These are phyloP conservation scores for Euphorbia peplus DNA, from an alignment of 345 rosid genomes.

Conservation along the genomic window DNA sequence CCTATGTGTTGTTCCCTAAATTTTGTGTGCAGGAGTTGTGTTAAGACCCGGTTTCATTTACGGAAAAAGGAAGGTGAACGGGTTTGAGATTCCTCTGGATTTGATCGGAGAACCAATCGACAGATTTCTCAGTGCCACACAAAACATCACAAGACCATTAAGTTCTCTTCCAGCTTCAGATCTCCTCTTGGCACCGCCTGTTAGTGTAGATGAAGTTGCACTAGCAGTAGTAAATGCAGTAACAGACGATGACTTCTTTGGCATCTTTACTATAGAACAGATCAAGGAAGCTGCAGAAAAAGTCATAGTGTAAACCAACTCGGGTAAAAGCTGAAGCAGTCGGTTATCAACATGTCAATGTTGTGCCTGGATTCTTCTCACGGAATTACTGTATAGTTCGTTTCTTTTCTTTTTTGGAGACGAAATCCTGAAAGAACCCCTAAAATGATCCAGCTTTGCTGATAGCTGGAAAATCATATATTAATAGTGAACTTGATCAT, in stretches of 20 bases:
- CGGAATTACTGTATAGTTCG: not conserved
- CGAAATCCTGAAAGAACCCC: not conserved
- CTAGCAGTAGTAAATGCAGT: constrained; percentile 63
- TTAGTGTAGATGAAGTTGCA: constrained; percentile 78
- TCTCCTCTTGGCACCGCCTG: constrained; percentile 73
- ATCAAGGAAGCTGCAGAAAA: constrained; percentile 89
- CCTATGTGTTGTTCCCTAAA: not conserved
- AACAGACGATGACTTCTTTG: constrained; percentile 71
- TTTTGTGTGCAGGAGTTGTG: constrained; percentile 61
- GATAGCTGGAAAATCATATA: not conserved
- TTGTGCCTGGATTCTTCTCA: too few species aligned
- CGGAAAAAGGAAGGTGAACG: constrained; percentile 67
- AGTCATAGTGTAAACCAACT: constrained; percentile 38
- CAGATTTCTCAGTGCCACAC: constrained; percentile 48
- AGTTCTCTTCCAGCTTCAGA: constrained; percentile 78
- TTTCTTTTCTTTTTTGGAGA: not conserved
- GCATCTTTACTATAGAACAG: constrained; percentile 86
- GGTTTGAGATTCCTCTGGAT: constrained; percentile 78
- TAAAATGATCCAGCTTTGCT: not conserved
- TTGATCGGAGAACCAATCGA: constrained; percentile 71
- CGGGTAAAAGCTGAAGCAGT: not conserved
- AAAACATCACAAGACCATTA: constrained; percentile 61
- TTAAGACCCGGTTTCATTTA: constrained; percentile 85
- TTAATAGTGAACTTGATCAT: too few species aligned
- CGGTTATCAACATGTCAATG: not conserved